Percentiles rank a stretch among this genome's conserved stretches.
phyloP scores from a whole-genome alignment of 2,329 filamentous ascomycete genomes.

The Phaeomoniella chlamydospora region DNA sequence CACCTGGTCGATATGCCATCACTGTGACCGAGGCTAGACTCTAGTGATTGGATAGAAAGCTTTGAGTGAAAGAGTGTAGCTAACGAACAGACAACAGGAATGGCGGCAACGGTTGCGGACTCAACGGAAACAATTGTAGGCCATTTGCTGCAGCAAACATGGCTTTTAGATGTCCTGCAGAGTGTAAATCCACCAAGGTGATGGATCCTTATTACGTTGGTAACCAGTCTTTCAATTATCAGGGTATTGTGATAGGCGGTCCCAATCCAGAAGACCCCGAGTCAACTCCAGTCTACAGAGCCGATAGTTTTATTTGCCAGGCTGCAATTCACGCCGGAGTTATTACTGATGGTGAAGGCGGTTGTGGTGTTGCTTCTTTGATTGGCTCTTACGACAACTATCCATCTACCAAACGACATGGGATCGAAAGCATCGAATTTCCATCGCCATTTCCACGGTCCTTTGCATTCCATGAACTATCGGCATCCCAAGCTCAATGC shows the following conservation, averaged over 20 bases:
- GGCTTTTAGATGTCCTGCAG: constrained; percentile 42
- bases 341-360: constrained; percentile 55
- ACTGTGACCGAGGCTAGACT: too few relatives aligned
- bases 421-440: constrained; percentile 64
- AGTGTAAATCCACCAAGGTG: constrained; percentile 31
- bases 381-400: constrained; percentile 55
- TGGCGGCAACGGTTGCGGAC: constrained; percentile 31
- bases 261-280: constrained; percentile 20
- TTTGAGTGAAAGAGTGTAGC: background rate
- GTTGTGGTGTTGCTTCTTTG: constrained; percentile 67
- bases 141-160: constrained; percentile 37
- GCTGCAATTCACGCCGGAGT: constrained; percentile 74
- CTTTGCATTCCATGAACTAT: constrained; percentile 57
- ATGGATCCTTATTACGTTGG: constrained; percentile 37
- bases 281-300: constrained; percentile 55
- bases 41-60: too few relatives aligned
- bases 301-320: constrained; percentile 77
- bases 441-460: constrained; percentile 81
- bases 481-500: constrained; percentile 38
- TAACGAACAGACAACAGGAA: constrained; percentile 5
- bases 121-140: constrained; percentile 40
- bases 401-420: constrained; percentile 49
- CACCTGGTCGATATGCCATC: too few relatives aligned
- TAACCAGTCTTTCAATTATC: constrained; percentile 35
- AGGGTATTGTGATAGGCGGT: constrained; percentile 37